Conservation (phyloP, 2,329 filamentous ascomycete genomes). For the Aspergillus glaucus region DNA sequence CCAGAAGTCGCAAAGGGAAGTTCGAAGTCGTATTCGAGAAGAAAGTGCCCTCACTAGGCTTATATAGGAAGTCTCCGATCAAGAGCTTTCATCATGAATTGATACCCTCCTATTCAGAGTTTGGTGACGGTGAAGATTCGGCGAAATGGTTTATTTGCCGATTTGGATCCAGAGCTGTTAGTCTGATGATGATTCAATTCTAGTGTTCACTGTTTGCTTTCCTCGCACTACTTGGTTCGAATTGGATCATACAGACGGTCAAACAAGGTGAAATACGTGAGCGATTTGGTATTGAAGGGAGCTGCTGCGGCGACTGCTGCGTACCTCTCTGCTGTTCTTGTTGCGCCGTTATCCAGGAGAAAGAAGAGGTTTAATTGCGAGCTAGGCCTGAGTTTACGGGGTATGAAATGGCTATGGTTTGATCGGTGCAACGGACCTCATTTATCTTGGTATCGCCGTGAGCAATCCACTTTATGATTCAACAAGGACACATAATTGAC, state of each 20-base stretch:
- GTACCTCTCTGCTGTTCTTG: constrained; percentile 11
- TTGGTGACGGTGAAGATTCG: too few species aligned
- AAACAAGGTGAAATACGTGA: constrained; percentile 11
- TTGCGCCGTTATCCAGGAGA: constrained; percentile 16
- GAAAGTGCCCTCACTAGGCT: too few species aligned
- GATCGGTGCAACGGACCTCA: constrained; percentile 30
- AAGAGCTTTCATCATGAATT: too few species aligned
- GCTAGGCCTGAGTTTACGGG: constrained; percentile 9
- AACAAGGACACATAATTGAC: constrained; percentile 5
- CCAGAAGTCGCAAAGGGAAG: too few species aligned
- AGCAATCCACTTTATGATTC: neutral
- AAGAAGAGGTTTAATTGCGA: constrained; percentile 14
- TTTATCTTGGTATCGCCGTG: constrained; percentile 35
- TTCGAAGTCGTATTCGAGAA: neutral
- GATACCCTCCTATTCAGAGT: too few species aligned
- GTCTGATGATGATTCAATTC: neutral
- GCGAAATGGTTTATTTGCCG: neutral
- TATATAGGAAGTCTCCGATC: too few species aligned
- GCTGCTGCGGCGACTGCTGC: constrained; percentile 15
- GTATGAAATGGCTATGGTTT: constrained; percentile 21
- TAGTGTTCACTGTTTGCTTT: constrained; percentile 11
- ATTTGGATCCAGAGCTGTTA: neutral
- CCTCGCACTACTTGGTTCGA: constrained; percentile 6
- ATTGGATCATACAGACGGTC: constrained; percentile 16
- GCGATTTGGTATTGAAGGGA: constrained; percentile 10